Evolutionary conservation across 139 green algal genomes (phyloP).

Genomic region (Chlamydomonas schloesseri): DNA sequence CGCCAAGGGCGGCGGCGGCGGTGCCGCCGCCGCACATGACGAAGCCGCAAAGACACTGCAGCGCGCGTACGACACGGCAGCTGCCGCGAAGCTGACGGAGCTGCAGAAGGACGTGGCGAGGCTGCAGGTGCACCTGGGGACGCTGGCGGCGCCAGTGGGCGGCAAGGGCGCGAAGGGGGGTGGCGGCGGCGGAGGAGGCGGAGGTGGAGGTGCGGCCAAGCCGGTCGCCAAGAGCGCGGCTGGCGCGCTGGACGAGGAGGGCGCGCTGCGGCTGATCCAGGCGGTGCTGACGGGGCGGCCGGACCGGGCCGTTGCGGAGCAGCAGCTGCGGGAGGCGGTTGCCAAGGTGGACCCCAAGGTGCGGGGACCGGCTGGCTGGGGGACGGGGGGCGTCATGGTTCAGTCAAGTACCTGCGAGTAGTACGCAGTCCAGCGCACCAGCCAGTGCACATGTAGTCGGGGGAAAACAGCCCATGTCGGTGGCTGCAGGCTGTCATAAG

Average conservation of each 20-base stretch:
- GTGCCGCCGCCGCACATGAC: neutral
- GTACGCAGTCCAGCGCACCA: too few species aligned
- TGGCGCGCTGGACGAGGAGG: constrained; percentile 57
- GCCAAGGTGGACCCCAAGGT: constrained; percentile 60
- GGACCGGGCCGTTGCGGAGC: constrained; percentile 56
- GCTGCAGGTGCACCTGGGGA: constrained; percentile 53
- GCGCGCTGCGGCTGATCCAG: constrained; percentile 51
- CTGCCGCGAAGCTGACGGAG: constrained; percentile 3
- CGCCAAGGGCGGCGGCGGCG: neutral
- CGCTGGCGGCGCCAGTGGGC: neutral
- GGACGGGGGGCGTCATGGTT: too few species aligned
- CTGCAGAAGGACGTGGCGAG: constrained; percentile 62
- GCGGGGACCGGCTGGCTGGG: too few species aligned
- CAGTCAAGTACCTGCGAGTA: too few species aligned
- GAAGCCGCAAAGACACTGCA: constrained; percentile 53
- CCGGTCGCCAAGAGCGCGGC: neutral
- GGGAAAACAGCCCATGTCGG: too few species aligned
- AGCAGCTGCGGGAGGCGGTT: constrained; percentile 63
- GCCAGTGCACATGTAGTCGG: too few species aligned
- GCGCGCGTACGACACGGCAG: constrained; percentile 58
- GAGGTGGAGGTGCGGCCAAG: constrained; percentile 31
- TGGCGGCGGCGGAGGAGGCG: neutral
- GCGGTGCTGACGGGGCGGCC: constrained; percentile 58
- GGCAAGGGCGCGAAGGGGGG: constrained; percentile 35
- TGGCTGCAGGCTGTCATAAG: too few species aligned